phyloP scores from a whole-genome alignment of 331 rosid genomes.

The Dryas integrifolia region DNA sequence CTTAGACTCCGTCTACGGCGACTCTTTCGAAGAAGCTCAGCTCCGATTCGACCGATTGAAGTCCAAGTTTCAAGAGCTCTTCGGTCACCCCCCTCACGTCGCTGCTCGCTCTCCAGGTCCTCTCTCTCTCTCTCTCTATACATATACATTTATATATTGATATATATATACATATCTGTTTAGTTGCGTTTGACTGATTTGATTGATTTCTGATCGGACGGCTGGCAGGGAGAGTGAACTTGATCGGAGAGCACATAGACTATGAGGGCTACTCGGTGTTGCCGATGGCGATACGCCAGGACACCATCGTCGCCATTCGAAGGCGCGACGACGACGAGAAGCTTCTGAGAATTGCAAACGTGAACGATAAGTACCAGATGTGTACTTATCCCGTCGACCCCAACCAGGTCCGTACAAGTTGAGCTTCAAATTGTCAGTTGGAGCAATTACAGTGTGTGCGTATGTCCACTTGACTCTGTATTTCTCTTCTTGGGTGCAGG shows the following conservation, averaged over 20 bases:
- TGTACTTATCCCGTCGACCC: slow-evolving; percentile 94
- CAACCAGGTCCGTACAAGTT: slow-evolving; percentile 49
- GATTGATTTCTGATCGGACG: neutral
- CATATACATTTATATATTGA: neutral
- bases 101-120: slow-evolving; percentile 94
- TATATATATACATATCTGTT: neutral
- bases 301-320: slow-evolving; percentile 76
- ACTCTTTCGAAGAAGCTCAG: slow-evolving; percentile 70
- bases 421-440: no score
- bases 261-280: slow-evolving; percentile 94
- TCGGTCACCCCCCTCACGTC: slow-evolving; percentile 59
- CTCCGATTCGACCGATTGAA: slow-evolving; percentile 60
- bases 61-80: slow-evolving; percentile 51
- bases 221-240: slow-evolving; percentile 82
- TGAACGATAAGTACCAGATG: slow-evolving; percentile 58
- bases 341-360: slow-evolving; percentile 71
- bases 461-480: neutral
- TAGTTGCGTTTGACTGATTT: neutral
- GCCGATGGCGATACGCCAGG: slow-evolving; percentile 98
- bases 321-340: slow-evolving; percentile 38
- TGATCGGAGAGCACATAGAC: slow-evolving; percentile 96
- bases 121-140: neutral
- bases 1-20: slow-evolving; percentile 62
- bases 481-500: slow-evolving; percentile 39
- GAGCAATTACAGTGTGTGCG: no score